Conservation (phyloP, 768 basidiomycete species). For the Phaeolepiota aurea region DNA sequence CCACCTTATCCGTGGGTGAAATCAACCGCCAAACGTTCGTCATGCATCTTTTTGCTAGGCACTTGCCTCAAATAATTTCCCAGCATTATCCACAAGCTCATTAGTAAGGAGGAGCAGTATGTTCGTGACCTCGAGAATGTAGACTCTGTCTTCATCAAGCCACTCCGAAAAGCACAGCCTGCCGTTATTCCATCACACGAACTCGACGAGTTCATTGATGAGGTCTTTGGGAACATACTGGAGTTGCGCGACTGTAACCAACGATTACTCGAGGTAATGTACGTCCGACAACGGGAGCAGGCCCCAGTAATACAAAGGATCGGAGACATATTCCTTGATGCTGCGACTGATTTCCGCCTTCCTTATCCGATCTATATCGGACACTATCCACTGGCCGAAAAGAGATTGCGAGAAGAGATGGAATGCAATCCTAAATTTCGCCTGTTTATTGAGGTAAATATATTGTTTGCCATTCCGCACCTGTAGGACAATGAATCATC, state of each 20-base stretch:
- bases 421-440: constrained; percentile 79
- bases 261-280: constrained; percentile 74
- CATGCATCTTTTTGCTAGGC: constrained; percentile 1
- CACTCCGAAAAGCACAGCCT: constrained; percentile 35
- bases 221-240: constrained; percentile 82
- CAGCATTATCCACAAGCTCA: constrained; percentile 81
- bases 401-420: constrained; percentile 77
- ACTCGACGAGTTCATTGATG: constrained; percentile 77
- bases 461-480: neutral
- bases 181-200: constrained; percentile 41
- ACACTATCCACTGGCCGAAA: constrained; percentile 79
- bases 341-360: constrained; percentile 79
- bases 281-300: constrained; percentile 82
- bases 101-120: constrained; percentile 87
- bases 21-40: constrained; percentile 70
- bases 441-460: constrained; percentile 74
- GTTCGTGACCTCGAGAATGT: constrained; percentile 80
- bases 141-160: constrained; percentile 55
- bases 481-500: too few relatives aligned
- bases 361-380: constrained; percentile 86
- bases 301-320: constrained; percentile 74
- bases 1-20: constrained; percentile 61
- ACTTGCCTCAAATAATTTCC: neutral
- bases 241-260: constrained; percentile 77
- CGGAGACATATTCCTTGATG: constrained; percentile 82